Base-by-base conservation (phyloP, 805 yeast genomes). In the Kodamaea fukazawae region DNA sequence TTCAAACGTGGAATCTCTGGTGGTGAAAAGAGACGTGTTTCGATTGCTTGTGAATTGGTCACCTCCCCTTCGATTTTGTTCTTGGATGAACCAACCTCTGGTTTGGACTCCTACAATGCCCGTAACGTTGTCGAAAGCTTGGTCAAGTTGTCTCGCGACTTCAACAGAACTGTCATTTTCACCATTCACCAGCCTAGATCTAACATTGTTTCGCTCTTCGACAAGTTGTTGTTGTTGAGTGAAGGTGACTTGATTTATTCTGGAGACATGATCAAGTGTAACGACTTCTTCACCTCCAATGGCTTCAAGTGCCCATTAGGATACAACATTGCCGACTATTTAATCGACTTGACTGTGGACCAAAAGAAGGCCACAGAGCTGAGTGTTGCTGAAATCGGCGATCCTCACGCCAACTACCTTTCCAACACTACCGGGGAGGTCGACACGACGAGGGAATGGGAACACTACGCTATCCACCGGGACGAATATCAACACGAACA, bases 161-260 rank as follows among this genome's bases (percentile, higher is more conserved):
- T 82, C 60, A 81, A 85, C 44, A 79, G 98, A 57, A 91, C 99
- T 0, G 80, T 93, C 35, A 78, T 93, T 2, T 84, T 93, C 58
- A 88, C 99, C 0, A 93, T 93, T 48, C 99, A 93, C 65, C 99
- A 93, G 58, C 99, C 99, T 8, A 75, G 99, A 55, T 86, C 96
- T 42, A 93, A 93, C 55, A 91, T 93, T 58, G 97, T 93, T 25
- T 82, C 96, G 0, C 65, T 87, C 42, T 93, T 93, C 61, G 96
- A 91, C 56, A 82, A 83, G 51, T 72, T 93, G 35, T 61, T 91
- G 2, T 67, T 93, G 36, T 70, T 93, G 38, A 83, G 96, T 17
- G 84, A 84, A 47, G 98, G 99, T 44, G 80, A 81, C 48, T 67
- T 88, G 58, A 83, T 90, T 2, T 93, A 85, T 56, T 86, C 96